Conservation (phyloP, 2,329 filamentous ascomycete species). For the Myriosclerotinia duriaeana region DNA sequence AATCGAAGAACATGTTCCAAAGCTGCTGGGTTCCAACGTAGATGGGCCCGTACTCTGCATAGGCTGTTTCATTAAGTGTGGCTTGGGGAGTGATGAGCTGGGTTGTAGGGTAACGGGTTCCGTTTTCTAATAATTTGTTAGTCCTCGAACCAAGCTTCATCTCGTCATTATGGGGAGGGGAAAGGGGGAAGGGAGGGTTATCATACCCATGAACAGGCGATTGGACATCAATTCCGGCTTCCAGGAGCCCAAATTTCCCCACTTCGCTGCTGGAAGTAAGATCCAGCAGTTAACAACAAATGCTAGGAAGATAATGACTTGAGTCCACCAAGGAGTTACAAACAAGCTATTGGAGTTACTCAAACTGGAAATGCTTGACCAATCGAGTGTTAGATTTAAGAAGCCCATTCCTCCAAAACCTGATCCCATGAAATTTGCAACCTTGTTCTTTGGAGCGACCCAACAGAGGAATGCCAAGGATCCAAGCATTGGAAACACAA, state of each 20-base stretch:
- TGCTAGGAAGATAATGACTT: constrained; percentile 54
- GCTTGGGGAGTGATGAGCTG: constrained; percentile 41
- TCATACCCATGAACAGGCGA: constrained; percentile 48
- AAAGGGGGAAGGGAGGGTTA: neutral
- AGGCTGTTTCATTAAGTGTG: constrained; percentile 44
- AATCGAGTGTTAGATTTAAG: constrained; percentile 59
- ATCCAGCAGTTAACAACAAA: constrained; percentile 59
- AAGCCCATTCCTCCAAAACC: constrained; percentile 63
- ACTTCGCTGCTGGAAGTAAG: constrained; percentile 58
- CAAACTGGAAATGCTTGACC: constrained; percentile 57
- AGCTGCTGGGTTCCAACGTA: constrained; percentile 58
- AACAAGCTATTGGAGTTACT: constrained; percentile 49
- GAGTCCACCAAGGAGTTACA: constrained; percentile 59
- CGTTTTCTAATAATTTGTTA: constrained; percentile 33
- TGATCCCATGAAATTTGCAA: constrained; percentile 60
- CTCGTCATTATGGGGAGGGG: no score
- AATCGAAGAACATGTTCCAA: constrained; percentile 61
- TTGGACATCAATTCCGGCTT: constrained; percentile 59
- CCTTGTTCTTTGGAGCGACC: constrained; percentile 57
- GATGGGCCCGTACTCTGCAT: constrained; percentile 52
- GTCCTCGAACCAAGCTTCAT: neutral
- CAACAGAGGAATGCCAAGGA: constrained; percentile 63
- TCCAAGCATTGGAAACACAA: constrained; percentile 57
- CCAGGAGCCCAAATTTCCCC: constrained; percentile 53
- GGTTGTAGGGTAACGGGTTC: constrained; percentile 42